phyloP scores from a whole-genome alignment of 2,329 filamentous ascomycete genomes.

The Orbilia oligospora region DNA sequence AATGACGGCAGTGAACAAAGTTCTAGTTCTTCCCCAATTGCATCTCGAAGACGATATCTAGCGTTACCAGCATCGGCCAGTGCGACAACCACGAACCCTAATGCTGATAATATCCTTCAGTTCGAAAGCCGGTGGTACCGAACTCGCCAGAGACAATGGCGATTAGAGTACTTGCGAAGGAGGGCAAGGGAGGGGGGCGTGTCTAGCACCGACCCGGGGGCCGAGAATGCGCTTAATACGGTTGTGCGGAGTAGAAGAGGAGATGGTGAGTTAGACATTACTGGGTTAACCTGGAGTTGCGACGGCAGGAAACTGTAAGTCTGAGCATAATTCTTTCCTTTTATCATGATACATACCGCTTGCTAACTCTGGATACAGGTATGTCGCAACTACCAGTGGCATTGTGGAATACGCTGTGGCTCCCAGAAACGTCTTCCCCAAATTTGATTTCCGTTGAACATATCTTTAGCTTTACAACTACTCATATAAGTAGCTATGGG shows the following conservation, averaged over 20 bases:
- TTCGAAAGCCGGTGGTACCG: slow-evolving; percentile 63
- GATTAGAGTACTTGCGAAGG: slow-evolving; percentile 56
- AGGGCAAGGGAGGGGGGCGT: slow-evolving; percentile 43
- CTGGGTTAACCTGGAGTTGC: slow-evolving; percentile 64
- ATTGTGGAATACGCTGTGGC: slow-evolving; percentile 64
- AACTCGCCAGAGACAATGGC: slow-evolving; percentile 61
- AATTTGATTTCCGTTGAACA: slow-evolving; percentile 57
- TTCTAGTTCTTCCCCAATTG: slow-evolving; percentile 36
- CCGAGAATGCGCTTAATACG: slow-evolving; percentile 41
- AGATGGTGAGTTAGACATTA: slow-evolving; percentile 64
- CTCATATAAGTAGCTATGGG: not conserved
- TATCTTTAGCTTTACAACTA: not conserved
- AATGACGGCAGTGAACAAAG: slow-evolving; percentile 35
- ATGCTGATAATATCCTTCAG: slow-evolving; percentile 61
- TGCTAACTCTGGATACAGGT: slow-evolving; percentile 60
- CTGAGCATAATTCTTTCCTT: not conserved
- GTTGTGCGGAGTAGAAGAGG: slow-evolving; percentile 53
- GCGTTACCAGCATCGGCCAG: slow-evolving; percentile 60
- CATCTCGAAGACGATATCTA: slow-evolving; percentile 50
- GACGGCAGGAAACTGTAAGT: slow-evolving; percentile 64
- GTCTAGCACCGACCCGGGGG: slow-evolving; percentile 26
- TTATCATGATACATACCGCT: not conserved
- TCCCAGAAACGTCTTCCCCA: slow-evolving; percentile 55
- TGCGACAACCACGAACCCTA: slow-evolving; percentile 50
- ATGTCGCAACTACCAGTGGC: slow-evolving; percentile 64